Conservation (phyloP, 2,329 filamentous ascomycete species). For the Myriosclerotinia scirpicola region DNA sequence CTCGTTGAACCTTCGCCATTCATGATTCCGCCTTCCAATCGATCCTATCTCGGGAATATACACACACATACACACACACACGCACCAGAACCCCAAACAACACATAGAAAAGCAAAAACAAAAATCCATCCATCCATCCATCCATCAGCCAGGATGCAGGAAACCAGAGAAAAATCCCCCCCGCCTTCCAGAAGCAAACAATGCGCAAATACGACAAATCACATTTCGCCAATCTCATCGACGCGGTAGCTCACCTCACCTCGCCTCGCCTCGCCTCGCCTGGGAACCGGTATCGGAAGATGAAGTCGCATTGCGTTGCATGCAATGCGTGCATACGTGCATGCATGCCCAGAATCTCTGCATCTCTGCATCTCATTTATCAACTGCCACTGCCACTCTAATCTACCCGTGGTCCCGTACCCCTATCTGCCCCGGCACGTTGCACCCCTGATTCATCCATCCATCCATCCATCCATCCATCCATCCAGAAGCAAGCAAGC, state of each 20-base stretch:
- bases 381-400: too few relatives aligned
- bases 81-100: neutral
- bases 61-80: neutral
- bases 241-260: neutral
- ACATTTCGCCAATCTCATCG: constrained; percentile 21
- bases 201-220: constrained; percentile 12
- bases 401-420: neutral
- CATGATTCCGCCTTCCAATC: neutral
- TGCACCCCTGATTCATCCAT: neutral
- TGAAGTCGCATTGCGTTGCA: constrained; percentile 2
- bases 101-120: neutral
- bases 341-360: neutral
- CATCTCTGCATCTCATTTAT: constrained; percentile 6
- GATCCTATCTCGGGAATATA: neutral
- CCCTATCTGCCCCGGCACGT: constrained; percentile 5
- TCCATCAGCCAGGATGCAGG: neutral
- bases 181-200: constrained; percentile 14
- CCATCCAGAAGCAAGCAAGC: too few relatives aligned
- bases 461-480: neutral
- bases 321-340: neutral
- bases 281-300: neutral
- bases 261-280: neutral
- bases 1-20: neutral
- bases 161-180: neutral
- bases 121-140: too few relatives aligned